Conservation (phyloP, 1,139 yeast species). For the Saccharomyces hybrid region DNA sequence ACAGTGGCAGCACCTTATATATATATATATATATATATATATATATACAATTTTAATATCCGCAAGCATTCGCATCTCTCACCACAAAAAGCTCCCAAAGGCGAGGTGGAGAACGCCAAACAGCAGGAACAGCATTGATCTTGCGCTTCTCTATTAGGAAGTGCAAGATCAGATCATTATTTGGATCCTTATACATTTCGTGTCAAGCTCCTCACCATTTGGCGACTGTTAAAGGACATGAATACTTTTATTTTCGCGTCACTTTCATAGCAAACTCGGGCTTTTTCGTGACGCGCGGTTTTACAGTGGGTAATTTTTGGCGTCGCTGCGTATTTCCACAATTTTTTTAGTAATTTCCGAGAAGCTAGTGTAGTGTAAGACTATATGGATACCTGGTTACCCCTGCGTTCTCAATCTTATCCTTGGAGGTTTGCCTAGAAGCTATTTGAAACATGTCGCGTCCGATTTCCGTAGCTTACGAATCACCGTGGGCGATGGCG, state of each 20-base stretch:
- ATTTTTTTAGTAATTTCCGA: background rate
- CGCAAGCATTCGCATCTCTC: background rate
- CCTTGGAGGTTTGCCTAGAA: background rate
- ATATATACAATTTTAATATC: background rate
- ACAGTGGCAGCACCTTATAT: background rate
- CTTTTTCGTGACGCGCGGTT: background rate
- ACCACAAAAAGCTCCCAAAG: background rate
- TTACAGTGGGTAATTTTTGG: background rate
- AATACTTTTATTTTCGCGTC: background rate
- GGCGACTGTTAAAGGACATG: background rate
- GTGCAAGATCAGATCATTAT: background rate
- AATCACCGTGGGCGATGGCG: too few species aligned
- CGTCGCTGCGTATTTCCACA: background rate
- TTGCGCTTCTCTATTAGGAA: background rate
- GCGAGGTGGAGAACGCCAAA: background rate
- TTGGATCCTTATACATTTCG: background rate
- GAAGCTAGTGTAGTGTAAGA: background rate
- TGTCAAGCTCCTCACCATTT: background rate
- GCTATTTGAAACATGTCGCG: background rate
- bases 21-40: background rate
- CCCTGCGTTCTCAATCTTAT: background rate
- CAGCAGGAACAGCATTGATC: background rate
- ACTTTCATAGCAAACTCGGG: background rate
- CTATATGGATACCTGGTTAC: background rate
- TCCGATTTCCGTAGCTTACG: background rate